These are phyloP conservation scores for Edaphochlamys debaryana DNA, from an alignment of 139 green algal genomes.

Conservation along the genomic window DNA sequence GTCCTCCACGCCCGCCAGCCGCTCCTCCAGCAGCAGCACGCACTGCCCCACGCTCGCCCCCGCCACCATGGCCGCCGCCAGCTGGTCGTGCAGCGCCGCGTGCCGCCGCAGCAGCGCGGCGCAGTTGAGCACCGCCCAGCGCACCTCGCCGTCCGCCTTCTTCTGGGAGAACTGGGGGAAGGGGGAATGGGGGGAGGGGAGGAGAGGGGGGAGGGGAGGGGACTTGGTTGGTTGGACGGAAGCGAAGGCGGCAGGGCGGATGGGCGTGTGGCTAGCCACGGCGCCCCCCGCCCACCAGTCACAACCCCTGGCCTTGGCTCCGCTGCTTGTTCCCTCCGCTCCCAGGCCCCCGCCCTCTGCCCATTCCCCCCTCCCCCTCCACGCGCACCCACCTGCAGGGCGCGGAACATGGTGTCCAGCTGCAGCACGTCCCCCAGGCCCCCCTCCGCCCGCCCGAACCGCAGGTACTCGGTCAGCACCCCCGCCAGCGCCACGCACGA, in stretches of 20 bases:
- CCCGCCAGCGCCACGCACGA: constrained; percentile 90
- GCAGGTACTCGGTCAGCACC: constrained; percentile 89
- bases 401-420: constrained; percentile 79
- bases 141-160: constrained; percentile 91
- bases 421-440: constrained; percentile 91
- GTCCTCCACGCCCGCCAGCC: constrained; percentile 51
- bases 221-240: background rate
- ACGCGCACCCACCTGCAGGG: constrained; percentile 42
- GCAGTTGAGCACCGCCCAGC: constrained; percentile 94
- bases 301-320: no score
- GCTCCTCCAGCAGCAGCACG: constrained; percentile 84
- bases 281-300: no score
- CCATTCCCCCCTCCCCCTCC: background rate
- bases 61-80: constrained; percentile 80
- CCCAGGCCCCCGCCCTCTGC: background rate
- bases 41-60: constrained; percentile 77
- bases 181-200: background rate
- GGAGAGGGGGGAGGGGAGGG: background rate
- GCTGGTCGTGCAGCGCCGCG: constrained; percentile 63
- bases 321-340: background rate
- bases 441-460: constrained; percentile 89
- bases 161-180: constrained; percentile 78
- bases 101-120: constrained; percentile 86
- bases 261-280: no score
- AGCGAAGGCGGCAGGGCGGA: background rate